Base-by-base conservation (phyloP, 2,329 filamentous ascomycete species). In the Aspergillus sp. region DNA sequence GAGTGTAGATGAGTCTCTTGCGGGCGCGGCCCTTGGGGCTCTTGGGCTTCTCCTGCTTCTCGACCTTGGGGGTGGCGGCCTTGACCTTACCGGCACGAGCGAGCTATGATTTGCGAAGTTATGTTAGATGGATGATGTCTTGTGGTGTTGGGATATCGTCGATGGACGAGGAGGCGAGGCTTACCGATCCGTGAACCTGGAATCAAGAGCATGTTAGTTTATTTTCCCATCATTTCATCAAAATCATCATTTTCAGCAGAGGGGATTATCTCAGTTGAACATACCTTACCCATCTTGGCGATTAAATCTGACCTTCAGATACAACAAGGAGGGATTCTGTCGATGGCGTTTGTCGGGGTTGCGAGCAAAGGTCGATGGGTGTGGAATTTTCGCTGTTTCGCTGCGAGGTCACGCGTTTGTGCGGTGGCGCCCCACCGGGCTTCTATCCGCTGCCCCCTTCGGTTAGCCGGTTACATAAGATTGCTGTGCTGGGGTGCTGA, bases 1-100 rank as follows among this genome's bases (percentile, higher is more conserved):
- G 91, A 74, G 92, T 97, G 88, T 97, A 97, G 81, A 87, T 89
- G 80, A 96, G 89, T 78, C 94, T 89, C 92, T 98, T 98, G 85
- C 95, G 92, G 74, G 94, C 94, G 79, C 94, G 92, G 79, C 94
- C 94, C 89, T 97, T 97, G 79, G 94, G 92, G 74, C 84, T 87
- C 91, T 98, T 97, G 84, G 91, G 85, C 90, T 97, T 97, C 89
- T 97, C 93, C 61, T 68, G 66, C 63, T 66, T 57, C 53, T 68
- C 66, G 62, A 68, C 66, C 64, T 66, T 66, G 60, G 65, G 66
- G 62, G 63, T 68, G 51, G 65, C 65, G 60, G 61, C 60, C 65
- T 67, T 67, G 61, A 67, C 65, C 65, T 67, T 67, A 67, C 65
- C 65, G 59, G 65, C 65, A 67, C 65, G 65, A 59, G 65, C 65